Evolutionary conservation across 1,284 basidiomycete species (phyloP).

Genomic region (Irpex sp.): DNA sequence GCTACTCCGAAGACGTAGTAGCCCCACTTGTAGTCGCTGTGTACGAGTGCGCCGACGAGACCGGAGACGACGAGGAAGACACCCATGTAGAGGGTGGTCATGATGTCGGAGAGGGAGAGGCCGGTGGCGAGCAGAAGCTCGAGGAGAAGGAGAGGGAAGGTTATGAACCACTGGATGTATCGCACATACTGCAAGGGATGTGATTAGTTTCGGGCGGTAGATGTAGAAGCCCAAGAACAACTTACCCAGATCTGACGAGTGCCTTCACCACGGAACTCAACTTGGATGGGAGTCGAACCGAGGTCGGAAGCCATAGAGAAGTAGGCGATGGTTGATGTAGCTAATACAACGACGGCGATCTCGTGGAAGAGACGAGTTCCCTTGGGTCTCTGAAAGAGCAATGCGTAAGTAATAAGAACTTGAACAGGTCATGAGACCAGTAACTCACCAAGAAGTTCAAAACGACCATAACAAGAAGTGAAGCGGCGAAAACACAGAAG

Average conservation of each 20-base stretch:
- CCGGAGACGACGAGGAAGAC: conserved; percentile 47
- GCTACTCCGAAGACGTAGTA: conserved; percentile 43
- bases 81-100: conserved; percentile 52
- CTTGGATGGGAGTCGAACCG: conserved; percentile 45
- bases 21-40: conserved; percentile 49
- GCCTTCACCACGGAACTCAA: conserved; percentile 40
- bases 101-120: conserved; percentile 48
- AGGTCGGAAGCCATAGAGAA: conserved; percentile 62
- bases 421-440: neutral
- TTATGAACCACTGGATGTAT: conserved; percentile 59
- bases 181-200: conserved; percentile 34
- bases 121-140: conserved; percentile 48
- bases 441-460: conserved; percentile 31
- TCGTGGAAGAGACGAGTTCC: conserved; percentile 47
- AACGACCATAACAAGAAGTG: conserved; percentile 29
- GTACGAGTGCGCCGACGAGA: conserved; percentile 46
- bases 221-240: neutral
- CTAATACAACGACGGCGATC: conserved; percentile 41
- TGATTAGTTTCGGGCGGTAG: no score
- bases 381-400: conserved; percentile 28
- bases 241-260: conserved; percentile 52
- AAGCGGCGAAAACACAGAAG: conserved; percentile 39
- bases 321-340: conserved; percentile 40
- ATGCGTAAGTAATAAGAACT: neutral
- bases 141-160: conserved; percentile 52